Base-by-base conservation (phyloP, 768 basidiomycete genomes). In the Kwoniella dendrophila region DNA sequence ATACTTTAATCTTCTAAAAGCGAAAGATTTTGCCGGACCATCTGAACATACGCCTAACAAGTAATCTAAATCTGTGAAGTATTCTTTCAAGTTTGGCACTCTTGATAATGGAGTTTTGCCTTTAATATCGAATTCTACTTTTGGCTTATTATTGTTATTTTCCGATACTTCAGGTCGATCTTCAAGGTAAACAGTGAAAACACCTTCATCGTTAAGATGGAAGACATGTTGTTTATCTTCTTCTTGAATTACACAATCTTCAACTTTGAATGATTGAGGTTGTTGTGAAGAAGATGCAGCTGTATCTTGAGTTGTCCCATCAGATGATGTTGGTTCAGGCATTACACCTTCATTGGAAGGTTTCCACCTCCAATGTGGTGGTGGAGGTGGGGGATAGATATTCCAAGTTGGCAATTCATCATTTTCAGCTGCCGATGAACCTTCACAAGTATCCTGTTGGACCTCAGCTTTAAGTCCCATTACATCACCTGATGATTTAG, bases 1-100 rank as follows among this genome's bases (percentile, higher is more conserved):
- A 76, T 95, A 99, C 79, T 90, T 91, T 63, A 99, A 83, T 55
- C 96, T 80, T 2, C 92, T 85, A 76, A 88, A 98, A 0, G 96
- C 95, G 75, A 96, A 94, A 69, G 89, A 91, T 81, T 99, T 99
- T 4, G 92, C 88, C 0, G 96, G 96, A 0, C 96, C 96, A 77
- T 96, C 92, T 1, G 92, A 85, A 57, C 97, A 96, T 64, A 97
- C 92, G 3, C 84, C 82, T 1, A 98, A 84, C 14, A 98, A 84
- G 74, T 88, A 92, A 75, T 99, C 95, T 5, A 99, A 85, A 76
- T 99, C 96, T 55, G 92, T 83, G 76, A 96, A 99, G 76, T 98
- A 99, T 77, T 99, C 96, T 63, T 89, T 84, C 51, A 98, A 88
- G 47, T 84, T 58, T 1, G 74, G 72, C 1, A 76, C 63, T n/a